Evolutionary conservation across 2,329 filamentous ascomycete species (phyloP).

Genomic region (Beauveria scarabaeidicola): DNA sequence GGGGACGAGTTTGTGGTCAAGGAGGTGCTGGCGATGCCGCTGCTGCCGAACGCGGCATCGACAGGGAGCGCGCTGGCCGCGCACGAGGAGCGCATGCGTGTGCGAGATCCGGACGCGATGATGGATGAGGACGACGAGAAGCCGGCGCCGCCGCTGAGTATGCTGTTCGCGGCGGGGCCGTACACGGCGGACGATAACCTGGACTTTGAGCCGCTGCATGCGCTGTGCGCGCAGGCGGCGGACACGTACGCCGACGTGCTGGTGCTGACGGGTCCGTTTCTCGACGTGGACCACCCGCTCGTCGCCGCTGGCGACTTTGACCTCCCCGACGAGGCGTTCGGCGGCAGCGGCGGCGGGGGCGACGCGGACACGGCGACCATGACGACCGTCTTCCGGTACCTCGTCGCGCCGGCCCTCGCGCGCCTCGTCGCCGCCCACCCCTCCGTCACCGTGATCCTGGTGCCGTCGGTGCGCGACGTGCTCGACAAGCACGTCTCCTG

Average conservation of each 20-base stretch:
- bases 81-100: slow-evolving; percentile 59
- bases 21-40: slow-evolving; percentile 66
- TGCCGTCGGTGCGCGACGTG: slow-evolving; percentile 75
- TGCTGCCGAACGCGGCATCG: slow-evolving; percentile 67
- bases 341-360: background rate
- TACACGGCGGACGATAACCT: slow-evolving; percentile 91
- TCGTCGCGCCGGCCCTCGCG: slow-evolving; percentile 66
- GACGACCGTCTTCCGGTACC: slow-evolving; percentile 71
- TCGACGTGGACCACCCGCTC: slow-evolving; percentile 85
- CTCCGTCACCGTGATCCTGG: slow-evolving; percentile 68
- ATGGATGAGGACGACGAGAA: slow-evolving; percentile 28
- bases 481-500: slow-evolving; percentile 79
- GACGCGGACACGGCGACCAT: slow-evolving; percentile 75
- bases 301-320: slow-evolving; percentile 75
- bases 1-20: slow-evolving; percentile 74
- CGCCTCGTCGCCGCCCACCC: slow-evolving; percentile 64
- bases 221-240: slow-evolving; percentile 69
- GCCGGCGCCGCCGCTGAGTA: slow-evolving; percentile 57
- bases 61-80: slow-evolving; percentile 54
- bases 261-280: slow-evolving; percentile 76
- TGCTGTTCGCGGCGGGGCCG: slow-evolving; percentile 75
- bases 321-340: slow-evolving; percentile 57
- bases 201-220: slow-evolving; percentile 77
- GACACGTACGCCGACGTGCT: slow-evolving; percentile 69
- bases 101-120: slow-evolving; percentile 53